Evolutionary conservation across 2,329 filamentous ascomycete species (phyloP), one percentile per base, ranked within the genome.

Genomic region (Fusarium abutilonis): DNA sequence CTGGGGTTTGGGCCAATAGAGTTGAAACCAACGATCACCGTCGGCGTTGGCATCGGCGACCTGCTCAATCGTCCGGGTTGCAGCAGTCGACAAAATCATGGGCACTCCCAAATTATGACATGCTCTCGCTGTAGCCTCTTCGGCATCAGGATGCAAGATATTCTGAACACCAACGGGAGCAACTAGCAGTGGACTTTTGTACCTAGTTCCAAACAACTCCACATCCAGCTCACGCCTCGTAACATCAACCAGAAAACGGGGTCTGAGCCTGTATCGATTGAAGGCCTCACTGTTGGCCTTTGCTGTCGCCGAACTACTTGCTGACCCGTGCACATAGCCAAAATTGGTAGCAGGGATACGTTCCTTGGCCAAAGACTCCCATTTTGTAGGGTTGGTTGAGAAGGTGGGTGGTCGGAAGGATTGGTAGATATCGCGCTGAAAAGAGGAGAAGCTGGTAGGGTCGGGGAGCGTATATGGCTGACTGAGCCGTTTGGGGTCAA

Each of bases 111-210:
- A 76, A 13, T 85, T 80, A 4, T 81, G 80, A 56, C 86, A 89
- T 1, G 86, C 87, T n/a, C 80, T 75, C 0, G 89, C 87, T 0
- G 86, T 82, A 1, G 86, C 89, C 1, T 82, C 78, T 68, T 93
- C 89, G 13, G 80, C 85, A 64, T 90, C 86, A 0, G 77, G 71
- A 65, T 93, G 88, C 70, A 89, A 87, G 29, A 90, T 86, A 2
- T 78, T 78, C 67, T 92, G 88, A 0, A 91, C 87, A 0, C 90
- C 89, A 2, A 92, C 80, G 0, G 89, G 89, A 1, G 88, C 89
- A 69, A 89, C 83, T 2, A 90, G 70, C 1, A 90, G 44, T 8
- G 60, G 73, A 52, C 44, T 68, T 78, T 78, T 74, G 51, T 83
- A 83, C 28, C 71, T 77, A 26, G 78, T 73, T 1, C 82, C 82